These are phyloP conservation scores for Kwoniella sp. DNA, from an alignment of 768 basidiomycete genomes.

Conservation along the genomic window DNA sequence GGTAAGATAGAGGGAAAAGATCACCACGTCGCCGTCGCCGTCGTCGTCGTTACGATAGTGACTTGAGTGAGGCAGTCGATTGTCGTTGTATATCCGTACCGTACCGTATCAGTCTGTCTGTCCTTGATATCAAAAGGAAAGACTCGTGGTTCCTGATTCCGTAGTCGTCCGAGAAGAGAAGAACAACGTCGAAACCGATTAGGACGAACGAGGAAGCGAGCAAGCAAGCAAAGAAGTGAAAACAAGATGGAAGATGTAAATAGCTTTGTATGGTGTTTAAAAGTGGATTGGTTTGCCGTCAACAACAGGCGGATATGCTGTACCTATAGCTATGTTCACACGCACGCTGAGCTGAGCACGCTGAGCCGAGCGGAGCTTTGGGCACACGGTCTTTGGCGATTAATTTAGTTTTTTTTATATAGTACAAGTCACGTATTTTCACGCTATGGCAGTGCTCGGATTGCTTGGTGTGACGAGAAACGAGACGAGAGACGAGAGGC, in stretches of 20 bases:
- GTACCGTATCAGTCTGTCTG: neutral
- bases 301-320: neutral
- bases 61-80: no score
- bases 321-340: neutral
- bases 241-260: neutral
- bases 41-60: conserved; percentile 3
- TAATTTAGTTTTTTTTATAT: conserved; percentile 1
- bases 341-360: no score
- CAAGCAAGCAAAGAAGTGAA: neutral
- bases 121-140: neutral
- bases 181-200: neutral
- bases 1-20: neutral
- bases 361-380: no score
- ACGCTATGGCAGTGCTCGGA: neutral
- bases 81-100: conserved; percentile 1
- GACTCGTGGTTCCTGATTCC: neutral
- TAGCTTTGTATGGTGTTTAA: neutral
- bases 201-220: neutral
- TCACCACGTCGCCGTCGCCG: no score
- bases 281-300: neutral
- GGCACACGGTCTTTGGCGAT: neutral
- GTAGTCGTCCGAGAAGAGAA: neutral
- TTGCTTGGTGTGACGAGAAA: neutral
- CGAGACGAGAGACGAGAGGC: neutral
- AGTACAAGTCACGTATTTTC: no score